Evolutionary conservation across 2,329 filamentous ascomycete genomes (phyloP), one percentile per base, ranked within the genome.

Genomic region (Nigrospora sphaerica): DNA sequence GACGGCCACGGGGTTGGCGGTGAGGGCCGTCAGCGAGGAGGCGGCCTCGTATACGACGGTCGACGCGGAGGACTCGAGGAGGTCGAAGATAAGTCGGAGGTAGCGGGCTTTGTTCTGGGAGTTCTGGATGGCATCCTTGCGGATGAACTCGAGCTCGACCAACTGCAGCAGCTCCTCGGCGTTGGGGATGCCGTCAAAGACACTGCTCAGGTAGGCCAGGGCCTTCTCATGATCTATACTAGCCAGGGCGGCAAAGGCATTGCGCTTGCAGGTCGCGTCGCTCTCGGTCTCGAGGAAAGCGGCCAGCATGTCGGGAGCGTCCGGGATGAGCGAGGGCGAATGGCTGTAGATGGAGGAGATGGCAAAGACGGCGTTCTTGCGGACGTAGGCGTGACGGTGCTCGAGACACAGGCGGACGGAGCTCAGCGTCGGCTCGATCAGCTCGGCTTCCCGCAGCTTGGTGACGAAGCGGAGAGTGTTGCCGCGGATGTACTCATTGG

Each of bases 11-110:
- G 93, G 92, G 69, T 98, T 98, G 67, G 81, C 95, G 17, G 93
- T 98, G 45, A 98, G 79, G 1, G 91, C 85, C 7, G 92, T 97
- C 47, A 98, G 77, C 12, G 92, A 95, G 1, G 92, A 96, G 6
- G 93, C 93, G 49, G 93, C 93, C 71, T 98, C 93, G 64, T 98
- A 98, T 28, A 97, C 86, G 38, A 98, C 93, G 2, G 93, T 98
- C 19, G 91, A 95, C 43, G 92, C 86, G 50, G 85, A 85, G 32
- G 93, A 92, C 68, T 98, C 93, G 45, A 98, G 77, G 16, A 98
- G 79, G 65, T 98, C 93, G 61, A 98, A 97, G 57, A 98, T 98
- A 52, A 98, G 76, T 51, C 93, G 81, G 53, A 98, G 71, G 68
- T 98, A 98, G 55, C 87, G 83, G 44, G 91, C 89, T 81, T 97